Evolutionary conservation across 495 filamentous ascomycete genomes (phyloP).

Genomic region (Aspergillus sclerotioniger): DNA sequence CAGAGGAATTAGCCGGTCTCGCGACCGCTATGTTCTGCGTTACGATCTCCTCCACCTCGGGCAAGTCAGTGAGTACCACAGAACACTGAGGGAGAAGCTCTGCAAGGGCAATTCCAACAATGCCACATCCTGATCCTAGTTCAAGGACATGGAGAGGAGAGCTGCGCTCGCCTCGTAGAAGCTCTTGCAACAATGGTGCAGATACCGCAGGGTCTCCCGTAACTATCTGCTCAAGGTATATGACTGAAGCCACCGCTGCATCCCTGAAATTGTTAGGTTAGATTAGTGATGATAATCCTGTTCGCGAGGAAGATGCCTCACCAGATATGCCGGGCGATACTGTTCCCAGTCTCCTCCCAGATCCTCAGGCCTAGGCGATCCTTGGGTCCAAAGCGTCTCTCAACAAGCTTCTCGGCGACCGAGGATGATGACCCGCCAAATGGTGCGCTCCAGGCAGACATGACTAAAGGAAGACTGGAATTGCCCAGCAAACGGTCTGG

Average conservation of each 20-base stretch:
- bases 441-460: constrained; percentile 56
- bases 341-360: constrained; percentile 91
- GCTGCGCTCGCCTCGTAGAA: constrained; percentile 25
- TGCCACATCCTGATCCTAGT: constrained; percentile 80
- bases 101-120: constrained; percentile 75
- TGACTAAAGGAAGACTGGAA: constrained; percentile 39
- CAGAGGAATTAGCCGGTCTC: constrained; percentile 35
- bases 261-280: constrained; percentile 51
- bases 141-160: constrained; percentile 61
- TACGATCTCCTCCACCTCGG: constrained; percentile 69
- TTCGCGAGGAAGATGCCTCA: constrained; percentile 35
- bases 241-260: constrained; percentile 60
- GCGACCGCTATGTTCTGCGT: constrained; percentile 51
- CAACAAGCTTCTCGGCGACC: constrained; percentile 49
- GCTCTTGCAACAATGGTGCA: constrained; percentile 26
- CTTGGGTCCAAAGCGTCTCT: constrained; percentile 47
- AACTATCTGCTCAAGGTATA: constrained; percentile 35
- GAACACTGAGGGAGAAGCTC: constrained; percentile 51
- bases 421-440: constrained; percentile 38
- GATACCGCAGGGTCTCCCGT: constrained; percentile 13
- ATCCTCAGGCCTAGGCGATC: constrained; percentile 42
- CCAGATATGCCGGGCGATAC: constrained; percentile 94
- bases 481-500: constrained; percentile 24
- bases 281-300: constrained; percentile 2
- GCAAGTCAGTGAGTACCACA: constrained; percentile 78